Evolutionary conservation across 169 alveolate species (phyloP).

Genomic region (Eimeria acervulina): DNA sequence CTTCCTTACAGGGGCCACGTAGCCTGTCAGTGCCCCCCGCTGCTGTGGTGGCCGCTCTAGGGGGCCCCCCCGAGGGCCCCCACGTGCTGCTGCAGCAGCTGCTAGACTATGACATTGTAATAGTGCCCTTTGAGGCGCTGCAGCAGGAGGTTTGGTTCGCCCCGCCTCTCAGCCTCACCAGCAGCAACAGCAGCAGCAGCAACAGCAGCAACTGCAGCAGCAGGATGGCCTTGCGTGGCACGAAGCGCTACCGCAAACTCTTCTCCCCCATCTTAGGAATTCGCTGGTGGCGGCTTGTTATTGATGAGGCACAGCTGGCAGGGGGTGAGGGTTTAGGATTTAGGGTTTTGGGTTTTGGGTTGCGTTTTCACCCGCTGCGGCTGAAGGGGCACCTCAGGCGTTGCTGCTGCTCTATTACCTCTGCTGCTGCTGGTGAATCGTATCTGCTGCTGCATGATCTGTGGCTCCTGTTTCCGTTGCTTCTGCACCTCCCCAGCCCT

Average conservation of each 20-base stretch:
- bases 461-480: background rate
- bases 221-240: conserved; percentile 44
- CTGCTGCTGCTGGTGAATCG: background rate
- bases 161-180: conserved; percentile 38
- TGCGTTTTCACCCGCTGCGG: background rate
- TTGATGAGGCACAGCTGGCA: conserved; percentile 89
- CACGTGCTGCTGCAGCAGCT: conserved; percentile 46
- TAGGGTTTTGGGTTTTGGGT: background rate
- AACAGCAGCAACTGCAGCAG: conserved; percentile 35
- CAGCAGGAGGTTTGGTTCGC: conserved; percentile 80
- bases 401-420: background rate
- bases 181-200: conserved; percentile 20
- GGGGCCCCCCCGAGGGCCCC: conserved; percentile 17
- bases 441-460: background rate
- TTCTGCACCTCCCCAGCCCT: background rate
- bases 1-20: background rate
- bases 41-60: conserved; percentile 34
- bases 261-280: conserved; percentile 84
- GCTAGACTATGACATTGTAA: conserved; percentile 49
- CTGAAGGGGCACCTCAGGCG: background rate
- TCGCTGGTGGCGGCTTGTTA: conserved; percentile 88
- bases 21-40: conserved; percentile 1
- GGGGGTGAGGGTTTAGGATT: conserved; percentile 83
- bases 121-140: conserved; percentile 76
- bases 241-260: conserved; percentile 84